Conservation (phyloP, 345 rosid genomes). For the Nephelium lappaceum region DNA sequence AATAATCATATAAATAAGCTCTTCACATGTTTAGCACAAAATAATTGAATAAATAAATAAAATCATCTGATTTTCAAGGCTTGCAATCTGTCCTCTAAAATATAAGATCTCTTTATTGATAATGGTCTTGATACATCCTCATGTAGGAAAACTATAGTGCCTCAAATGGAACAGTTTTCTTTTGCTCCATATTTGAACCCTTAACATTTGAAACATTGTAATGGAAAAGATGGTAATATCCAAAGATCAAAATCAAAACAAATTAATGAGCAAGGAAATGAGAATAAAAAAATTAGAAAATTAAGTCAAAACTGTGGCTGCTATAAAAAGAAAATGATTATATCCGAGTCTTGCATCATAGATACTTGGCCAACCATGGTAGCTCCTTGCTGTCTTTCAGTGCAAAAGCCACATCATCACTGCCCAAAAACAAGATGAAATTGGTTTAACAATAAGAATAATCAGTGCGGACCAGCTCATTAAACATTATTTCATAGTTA, state of each 20-base stretch:
- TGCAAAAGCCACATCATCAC: constrained; percentile 93
- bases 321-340: constrained; percentile 14
- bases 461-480: background rate
- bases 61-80: background rate
- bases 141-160: background rate
- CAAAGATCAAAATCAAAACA: background rate
- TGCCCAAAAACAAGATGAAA: constrained; percentile 36
- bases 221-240: background rate
- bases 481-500: too few relatives aligned
- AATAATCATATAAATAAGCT: background rate
- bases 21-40: background rate
- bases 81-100: background rate
- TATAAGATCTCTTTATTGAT: background rate
- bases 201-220: background rate
- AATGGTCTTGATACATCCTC: background rate
- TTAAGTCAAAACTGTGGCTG: constrained; percentile 32
- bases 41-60: background rate
- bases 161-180: background rate
- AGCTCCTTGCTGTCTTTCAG: constrained; percentile 78
- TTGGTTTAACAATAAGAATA: constrained; percentile 9
- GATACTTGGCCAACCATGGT: constrained; percentile 82
- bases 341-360: constrained; percentile 39
- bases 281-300: background rate
- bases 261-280: background rate
- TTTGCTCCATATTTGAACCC: background rate